Evolutionary conservation across 371 early-diverging fungal genomes (phyloP).

Genomic region (Dinochytrium kinnereticum): DNA sequence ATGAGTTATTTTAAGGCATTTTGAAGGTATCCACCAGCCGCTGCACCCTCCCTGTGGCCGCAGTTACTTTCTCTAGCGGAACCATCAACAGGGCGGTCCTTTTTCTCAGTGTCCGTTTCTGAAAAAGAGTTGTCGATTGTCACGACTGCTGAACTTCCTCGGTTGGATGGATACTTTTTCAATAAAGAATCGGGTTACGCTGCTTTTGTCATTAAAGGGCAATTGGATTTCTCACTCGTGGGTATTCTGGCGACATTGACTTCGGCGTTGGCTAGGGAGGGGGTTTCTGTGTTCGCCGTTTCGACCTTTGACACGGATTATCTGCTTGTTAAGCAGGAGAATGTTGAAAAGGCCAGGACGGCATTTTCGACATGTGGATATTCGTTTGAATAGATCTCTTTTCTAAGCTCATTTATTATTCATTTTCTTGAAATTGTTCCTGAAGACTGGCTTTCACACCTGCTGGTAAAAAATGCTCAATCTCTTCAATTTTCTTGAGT

Average conservation of each 20-base stretch:
- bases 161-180: neutral
- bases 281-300: conserved; percentile 73
- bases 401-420: no score
- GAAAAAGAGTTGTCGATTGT: conserved; percentile 28
- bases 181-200: conserved; percentile 51
- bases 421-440: no score
- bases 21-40: conserved; percentile 23
- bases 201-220: conserved; percentile 66
- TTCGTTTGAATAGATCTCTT: no score
- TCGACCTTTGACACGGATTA: conserved; percentile 84
- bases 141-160: neutral
- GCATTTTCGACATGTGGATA: conserved; percentile 45
- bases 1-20: no score
- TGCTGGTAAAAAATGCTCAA: conserved; percentile 9
- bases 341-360: conserved; percentile 52
- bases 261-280: conserved; percentile 60
- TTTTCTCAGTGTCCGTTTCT: conserved; percentile 26
- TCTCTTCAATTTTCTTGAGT: conserved; percentile 10
- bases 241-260: conserved; percentile 72
- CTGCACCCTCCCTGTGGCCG: conserved; percentile 20
- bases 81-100: neutral
- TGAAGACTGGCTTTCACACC: neutral
- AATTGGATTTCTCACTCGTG: conserved; percentile 75
- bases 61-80: conserved; percentile 27
- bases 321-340: conserved; percentile 69